These are phyloP conservation scores for Aureobasidium zeae DNA, from an alignment of 2,329 filamentous ascomycete genomes.

Conservation along the genomic window DNA sequence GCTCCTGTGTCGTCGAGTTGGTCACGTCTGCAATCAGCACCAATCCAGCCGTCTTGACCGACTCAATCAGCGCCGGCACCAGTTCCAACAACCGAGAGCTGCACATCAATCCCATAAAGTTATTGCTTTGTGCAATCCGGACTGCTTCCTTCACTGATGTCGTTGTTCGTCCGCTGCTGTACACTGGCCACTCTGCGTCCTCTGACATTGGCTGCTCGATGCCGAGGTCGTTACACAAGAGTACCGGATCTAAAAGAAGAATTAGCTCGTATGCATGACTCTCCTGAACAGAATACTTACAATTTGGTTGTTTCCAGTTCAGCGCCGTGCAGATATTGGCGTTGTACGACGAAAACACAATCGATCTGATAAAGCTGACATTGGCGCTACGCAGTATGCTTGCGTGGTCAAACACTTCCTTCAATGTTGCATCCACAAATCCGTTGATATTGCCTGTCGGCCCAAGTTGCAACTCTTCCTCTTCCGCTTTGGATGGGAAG, in stretches of 20 bases:
- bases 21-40: slow-evolving; percentile 81
- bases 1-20: slow-evolving; percentile 28
- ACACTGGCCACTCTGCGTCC: slow-evolving; percentile 9
- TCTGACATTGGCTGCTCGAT: slow-evolving; percentile 17
- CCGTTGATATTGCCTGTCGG: slow-evolving; percentile 74
- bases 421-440: slow-evolving; percentile 75
- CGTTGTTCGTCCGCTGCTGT: slow-evolving; percentile 59
- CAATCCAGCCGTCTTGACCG: slow-evolving; percentile 87
- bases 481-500: slow-evolving; percentile 70
- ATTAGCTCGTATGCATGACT: slow-evolving; percentile 17
- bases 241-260: slow-evolving; percentile 59
- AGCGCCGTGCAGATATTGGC: slow-evolving; percentile 81
- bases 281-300: slow-evolving; percentile 39
- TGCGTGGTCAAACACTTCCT: slow-evolving; percentile 84
- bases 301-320: slow-evolving; percentile 99
- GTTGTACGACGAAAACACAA: slow-evolving; percentile 93
- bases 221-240: slow-evolving; percentile 81
- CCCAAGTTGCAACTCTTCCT: slow-evolving; percentile 58
- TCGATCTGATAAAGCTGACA: slow-evolving; percentile 67
- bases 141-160: slow-evolving; percentile 93
- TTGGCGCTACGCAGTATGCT: slow-evolving; percentile 55
- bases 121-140: slow-evolving; percentile 85
- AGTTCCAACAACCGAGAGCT: slow-evolving; percentile 80
- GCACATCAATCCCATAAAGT: slow-evolving; percentile 95
- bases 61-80: slow-evolving; percentile 82